Conservation (phyloP, 2,329 filamentous ascomycete genomes). For the Calonectria ilicicola region DNA sequence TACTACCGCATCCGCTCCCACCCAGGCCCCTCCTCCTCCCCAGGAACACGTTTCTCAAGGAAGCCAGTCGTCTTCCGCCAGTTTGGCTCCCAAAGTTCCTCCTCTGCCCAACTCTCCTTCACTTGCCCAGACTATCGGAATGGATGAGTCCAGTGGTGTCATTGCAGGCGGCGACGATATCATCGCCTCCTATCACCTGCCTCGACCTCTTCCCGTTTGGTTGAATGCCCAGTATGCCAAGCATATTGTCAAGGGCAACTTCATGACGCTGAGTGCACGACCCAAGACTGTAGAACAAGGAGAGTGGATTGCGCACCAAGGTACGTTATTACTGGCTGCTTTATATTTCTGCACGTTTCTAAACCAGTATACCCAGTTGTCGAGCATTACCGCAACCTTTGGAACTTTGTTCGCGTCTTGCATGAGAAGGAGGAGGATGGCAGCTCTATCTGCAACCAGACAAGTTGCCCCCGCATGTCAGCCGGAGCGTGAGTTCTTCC, state of each 20-base stretch:
- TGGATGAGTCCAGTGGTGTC: slow-evolving; percentile 69
- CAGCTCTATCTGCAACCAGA: slow-evolving; percentile 84
- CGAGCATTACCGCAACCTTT: slow-evolving; percentile 90
- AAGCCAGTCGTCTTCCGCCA: slow-evolving; percentile 64
- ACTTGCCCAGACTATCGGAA: slow-evolving; percentile 74
- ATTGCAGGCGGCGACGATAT: slow-evolving; percentile 64
- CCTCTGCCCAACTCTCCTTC: slow-evolving; percentile 74
- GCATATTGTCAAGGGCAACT: slow-evolving; percentile 96
- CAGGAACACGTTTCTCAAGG: slow-evolving; percentile 59
- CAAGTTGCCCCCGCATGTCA: slow-evolving; percentile 91
- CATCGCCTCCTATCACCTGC: slow-evolving; percentile 72
- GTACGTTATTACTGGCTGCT: slow-evolving; percentile 57
- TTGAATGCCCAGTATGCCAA: slow-evolving; percentile 81
- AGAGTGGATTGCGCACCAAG: slow-evolving; percentile 96
- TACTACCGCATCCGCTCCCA: slow-evolving; percentile 56
- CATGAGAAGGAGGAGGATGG: slow-evolving; percentile 87
- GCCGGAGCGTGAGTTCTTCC: slow-evolving; percentile 81
- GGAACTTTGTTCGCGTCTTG: slow-evolving; percentile 89
- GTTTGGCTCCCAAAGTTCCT: slow-evolving; percentile 68
- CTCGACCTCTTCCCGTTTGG: slow-evolving; percentile 75
- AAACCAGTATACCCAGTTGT: slow-evolving; percentile 71
- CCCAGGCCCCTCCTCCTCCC: slow-evolving; percentile 63
- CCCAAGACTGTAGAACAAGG: slow-evolving; percentile 94
- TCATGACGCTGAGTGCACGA: slow-evolving; percentile 95
- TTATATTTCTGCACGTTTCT: slow-evolving; percentile 10